Base-by-base conservation (phyloP, 1,284 basidiomycete genomes). In the Ustilago hordei region DNA sequence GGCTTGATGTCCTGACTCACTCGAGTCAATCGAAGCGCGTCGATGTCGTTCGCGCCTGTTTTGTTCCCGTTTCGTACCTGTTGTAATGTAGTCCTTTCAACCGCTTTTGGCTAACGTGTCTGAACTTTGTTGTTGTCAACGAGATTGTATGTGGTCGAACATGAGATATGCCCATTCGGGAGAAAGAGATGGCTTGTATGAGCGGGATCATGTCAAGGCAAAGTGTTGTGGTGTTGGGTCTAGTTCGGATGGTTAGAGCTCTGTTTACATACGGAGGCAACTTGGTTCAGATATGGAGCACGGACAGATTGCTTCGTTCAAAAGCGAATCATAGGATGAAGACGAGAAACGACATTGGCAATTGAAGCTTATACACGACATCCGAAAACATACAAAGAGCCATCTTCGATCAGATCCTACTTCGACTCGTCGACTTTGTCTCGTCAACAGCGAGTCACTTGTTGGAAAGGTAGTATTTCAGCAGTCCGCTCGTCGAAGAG, bases 401-500 rank as follows among this genome's bases (percentile, higher is more conserved):
- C 23, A 15, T 41, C 31, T 32, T 57, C 23, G 41, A 41, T 60
- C 47, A 69, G n/a, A 64, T 69, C 32, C 68, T 13, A 13, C 62
- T 60, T 9, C 17, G 31, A 4, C 47, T 8, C 5, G 48, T 50
- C 48, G 15, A 7, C 13, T 50, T 32, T 4, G 48, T 6, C 12
- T 50, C 48, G 31, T 50, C 48, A 15, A 4, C 31, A 39, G 13
- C 54, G 11, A 75, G 62, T 70, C 79, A 78, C 60, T 66, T 54
- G 72, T 83, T 78, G 47, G 52, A 36, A n/a, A 86, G 62, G 66
- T 81, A 86, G 69, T 75, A 79, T 60, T 80, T 79, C 61, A 84
- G 71, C 35, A 86, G 60, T 12, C 84, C 84, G 2, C 52, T 59
- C 23, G 78, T 65, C 79, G 94, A 96, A 80, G 91, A 92, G 86